Evolutionary conservation across 2,329 filamentous ascomycete species (phyloP).

Genomic region (Capronia americana): DNA sequence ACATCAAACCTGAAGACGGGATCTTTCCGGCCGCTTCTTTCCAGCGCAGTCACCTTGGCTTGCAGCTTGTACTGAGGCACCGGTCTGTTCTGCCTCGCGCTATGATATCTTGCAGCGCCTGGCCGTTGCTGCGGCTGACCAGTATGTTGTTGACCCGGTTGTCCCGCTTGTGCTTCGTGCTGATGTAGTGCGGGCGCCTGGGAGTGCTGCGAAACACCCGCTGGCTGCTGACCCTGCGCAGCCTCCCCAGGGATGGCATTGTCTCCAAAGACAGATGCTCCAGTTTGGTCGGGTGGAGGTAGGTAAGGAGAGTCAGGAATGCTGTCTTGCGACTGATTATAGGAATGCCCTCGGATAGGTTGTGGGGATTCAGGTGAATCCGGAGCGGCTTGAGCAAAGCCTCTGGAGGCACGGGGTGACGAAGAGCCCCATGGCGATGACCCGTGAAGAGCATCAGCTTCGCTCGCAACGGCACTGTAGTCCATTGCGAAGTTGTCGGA

Average conservation of each 20-base stretch:
- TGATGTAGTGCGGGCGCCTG: conserved; percentile 31
- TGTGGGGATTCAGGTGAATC: conserved; percentile 50
- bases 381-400: conserved; percentile 44
- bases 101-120: conserved; percentile 57
- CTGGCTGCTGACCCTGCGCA: conserved; percentile 11
- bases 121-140: conserved; percentile 41
- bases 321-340: conserved; percentile 38
- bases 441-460: conserved; percentile 64
- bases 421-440: conserved; percentile 69
- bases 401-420: conserved; percentile 61
- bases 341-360: conserved; percentile 43
- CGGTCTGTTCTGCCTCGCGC: conserved; percentile 51
- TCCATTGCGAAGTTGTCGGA: conserved; percentile 60
- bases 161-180: conserved; percentile 39
- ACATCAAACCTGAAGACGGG: conserved; percentile 94
- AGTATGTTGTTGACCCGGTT: conserved; percentile 45
- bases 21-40: conserved; percentile 93
- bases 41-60: conserved; percentile 91
- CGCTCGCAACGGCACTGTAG: conserved; percentile 64
- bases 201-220: conserved; percentile 15
- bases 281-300: conserved; percentile 40
- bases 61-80: conserved; percentile 83
- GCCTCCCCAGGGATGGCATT: conserved; percentile 42
- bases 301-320: conserved; percentile 41
- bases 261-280: conserved; percentile 39